Base-by-base conservation (phyloP, 495 filamentous ascomycete species). In the Tuber magnatum region DNA sequence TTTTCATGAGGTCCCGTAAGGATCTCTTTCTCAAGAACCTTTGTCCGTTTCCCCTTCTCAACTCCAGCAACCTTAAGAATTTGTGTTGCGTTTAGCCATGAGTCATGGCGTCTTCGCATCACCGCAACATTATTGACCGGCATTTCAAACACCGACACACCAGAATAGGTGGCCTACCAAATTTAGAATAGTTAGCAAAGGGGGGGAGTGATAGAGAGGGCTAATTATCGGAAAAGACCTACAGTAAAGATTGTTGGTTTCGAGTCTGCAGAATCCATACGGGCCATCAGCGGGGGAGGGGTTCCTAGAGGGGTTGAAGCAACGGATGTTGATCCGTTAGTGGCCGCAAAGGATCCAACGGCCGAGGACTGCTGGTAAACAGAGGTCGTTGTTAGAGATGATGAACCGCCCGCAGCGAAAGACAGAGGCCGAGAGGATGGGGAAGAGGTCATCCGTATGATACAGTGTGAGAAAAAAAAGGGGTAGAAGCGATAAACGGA, bases 1-100 rank as follows among this genome's bases (percentile, higher is more conserved):
- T 98, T 99, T 82, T 99, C 95, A 83, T 99, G 94, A 80, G 95
- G 92, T 74, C 95, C 95, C 0, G 90, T 94, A 70, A 96, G 89
- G 74, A 99, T 97, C 84, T 98, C 95, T 84, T 97, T 97, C 83
- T 99, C 95, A 65, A 99, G 86, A 12, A 97, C 94, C 84, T 99
- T 99, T 69, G 95, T 98, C 71, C 95, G 89, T 81, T 96, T 94
- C 61, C 94, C 95, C 84, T 99, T 99, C 77, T 96, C 94, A 68
- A 99, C 93, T 41, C 93, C 93, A 22, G 95, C 95, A 42, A 99
- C 93, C 83, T 99, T 99, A 70, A 97, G 85, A 72, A 97, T 97
- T 83, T 97, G 94, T 12, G 94, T 97, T 32, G 94, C 94, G 83
- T 97, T 97, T 78, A 97, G 85, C 93, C 94, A 97, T 74, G 92